Conservation (phyloP, 805 yeast species). For the Teunomyces kruisii region DNA sequence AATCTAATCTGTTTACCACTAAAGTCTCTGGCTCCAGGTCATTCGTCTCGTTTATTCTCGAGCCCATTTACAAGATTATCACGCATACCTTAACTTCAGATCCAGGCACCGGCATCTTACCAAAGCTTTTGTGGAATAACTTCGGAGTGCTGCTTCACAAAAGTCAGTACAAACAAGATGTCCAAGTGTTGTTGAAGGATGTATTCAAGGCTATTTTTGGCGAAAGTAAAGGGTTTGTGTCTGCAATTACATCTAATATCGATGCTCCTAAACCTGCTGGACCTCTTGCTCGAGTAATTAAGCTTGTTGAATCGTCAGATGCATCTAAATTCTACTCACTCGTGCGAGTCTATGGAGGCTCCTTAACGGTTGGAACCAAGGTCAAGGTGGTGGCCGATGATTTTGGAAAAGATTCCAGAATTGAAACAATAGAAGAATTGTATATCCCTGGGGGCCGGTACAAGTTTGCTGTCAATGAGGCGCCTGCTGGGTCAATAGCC, state of each 20-base stretch:
- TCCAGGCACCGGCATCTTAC: slow-evolving; percentile 36
- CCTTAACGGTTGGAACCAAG: slow-evolving; percentile 44
- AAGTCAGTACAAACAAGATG: slow-evolving; percentile 48
- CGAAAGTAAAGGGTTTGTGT: slow-evolving; percentile 50
- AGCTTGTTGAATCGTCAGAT: slow-evolving; percentile 56
- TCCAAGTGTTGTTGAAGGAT: slow-evolving; percentile 54
- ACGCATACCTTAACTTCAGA: slow-evolving; percentile 58
- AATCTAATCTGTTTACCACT: slow-evolving; percentile 45
- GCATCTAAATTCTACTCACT: slow-evolving; percentile 55
- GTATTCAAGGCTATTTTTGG: slow-evolving; percentile 59
- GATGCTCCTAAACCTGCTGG: slow-evolving; percentile 21
- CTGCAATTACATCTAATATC: slow-evolving; percentile 35
- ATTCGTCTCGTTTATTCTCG: slow-evolving; percentile 65
- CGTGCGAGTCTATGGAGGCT: slow-evolving; percentile 64
- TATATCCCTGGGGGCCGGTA: slow-evolving; percentile 72
- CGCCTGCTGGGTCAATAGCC: slow-evolving; percentile 67
- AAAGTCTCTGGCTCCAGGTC: slow-evolving; percentile 34
- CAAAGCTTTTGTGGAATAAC: slow-evolving; percentile 44
- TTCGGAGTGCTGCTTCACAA: slow-evolving; percentile 48
- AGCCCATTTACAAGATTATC: slow-evolving; percentile 78
- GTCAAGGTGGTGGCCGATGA: slow-evolving; percentile 60
- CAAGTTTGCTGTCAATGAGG: slow-evolving; percentile 50
- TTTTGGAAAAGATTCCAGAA: slow-evolving; percentile 44
- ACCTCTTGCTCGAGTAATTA: slow-evolving; percentile 36
- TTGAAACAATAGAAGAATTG: slow-evolving; percentile 42